Evolutionary conservation across 2,329 filamentous ascomycete species (phyloP).

Genomic region (Capronia americana): DNA sequence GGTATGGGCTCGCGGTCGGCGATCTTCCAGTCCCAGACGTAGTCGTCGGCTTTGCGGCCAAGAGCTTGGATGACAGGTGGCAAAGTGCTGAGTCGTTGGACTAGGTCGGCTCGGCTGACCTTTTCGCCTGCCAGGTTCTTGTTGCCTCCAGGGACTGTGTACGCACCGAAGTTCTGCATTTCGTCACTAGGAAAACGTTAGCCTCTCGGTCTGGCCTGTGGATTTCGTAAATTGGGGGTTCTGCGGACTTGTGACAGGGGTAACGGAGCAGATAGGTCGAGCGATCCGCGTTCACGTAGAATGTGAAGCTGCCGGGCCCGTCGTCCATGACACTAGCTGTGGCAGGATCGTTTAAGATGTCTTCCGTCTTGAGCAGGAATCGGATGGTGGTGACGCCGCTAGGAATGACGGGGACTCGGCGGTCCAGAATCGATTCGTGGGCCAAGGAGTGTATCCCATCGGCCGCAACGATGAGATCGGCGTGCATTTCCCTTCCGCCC

Average conservation of each 20-base stretch:
- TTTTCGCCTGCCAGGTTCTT: neutral
- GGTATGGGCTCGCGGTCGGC: conserved; percentile 11
- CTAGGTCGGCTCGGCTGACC: conserved; percentile 6
- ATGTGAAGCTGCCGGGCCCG: conserved; percentile 12
- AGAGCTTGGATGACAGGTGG: neutral
- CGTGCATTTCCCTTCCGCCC: conserved; percentile 40
- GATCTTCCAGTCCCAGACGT: conserved; percentile 27
- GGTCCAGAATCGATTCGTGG: conserved; percentile 33
- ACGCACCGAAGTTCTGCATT: conserved; percentile 22
- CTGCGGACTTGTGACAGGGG: conserved; percentile 14
- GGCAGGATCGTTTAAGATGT: conserved; percentile 5
- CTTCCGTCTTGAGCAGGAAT: conserved; percentile 15
- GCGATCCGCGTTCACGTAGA: conserved; percentile 1
- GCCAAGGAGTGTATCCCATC: conserved; percentile 48
- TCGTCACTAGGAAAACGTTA: conserved; percentile 6
- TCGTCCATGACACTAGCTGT: conserved; percentile 19
- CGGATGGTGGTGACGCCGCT: conserved; percentile 10
- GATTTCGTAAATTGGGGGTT: neutral
- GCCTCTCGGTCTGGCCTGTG: neutral
- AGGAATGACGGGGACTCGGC: conserved; percentile 3
- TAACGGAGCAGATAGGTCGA: conserved; percentile 12
- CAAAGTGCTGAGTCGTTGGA: conserved; percentile 1
- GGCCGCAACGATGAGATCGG: conserved; percentile 50
- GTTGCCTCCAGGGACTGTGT: neutral
- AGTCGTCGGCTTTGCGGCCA: conserved; percentile 1